phyloP scores from a whole-genome alignment of 371 early-diverging fungal species.

The Dichotomocladium elegans region DNA sequence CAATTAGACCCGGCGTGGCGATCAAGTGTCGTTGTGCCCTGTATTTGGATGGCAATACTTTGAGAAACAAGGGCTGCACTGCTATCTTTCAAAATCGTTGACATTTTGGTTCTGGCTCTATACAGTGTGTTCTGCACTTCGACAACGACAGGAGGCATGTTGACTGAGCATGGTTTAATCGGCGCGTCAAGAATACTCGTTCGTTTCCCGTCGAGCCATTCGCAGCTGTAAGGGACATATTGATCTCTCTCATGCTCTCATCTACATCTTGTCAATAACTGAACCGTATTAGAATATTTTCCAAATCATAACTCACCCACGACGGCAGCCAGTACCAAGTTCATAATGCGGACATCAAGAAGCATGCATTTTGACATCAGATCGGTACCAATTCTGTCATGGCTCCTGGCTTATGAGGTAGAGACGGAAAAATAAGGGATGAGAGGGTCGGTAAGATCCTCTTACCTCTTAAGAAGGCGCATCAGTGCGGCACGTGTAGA shows the following conservation, averaged over 20 bases:
- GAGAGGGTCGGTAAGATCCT: too few species aligned
- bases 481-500: too few species aligned
- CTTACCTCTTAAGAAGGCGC: too few species aligned
- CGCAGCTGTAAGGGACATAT: background rate
- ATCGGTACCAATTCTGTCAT: background rate
- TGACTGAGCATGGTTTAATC: background rate
- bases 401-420: too few species aligned
- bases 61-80: background rate
- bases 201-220: background rate
- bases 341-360: too few species aligned
- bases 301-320: background rate
- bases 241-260: background rate
- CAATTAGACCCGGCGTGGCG: background rate
- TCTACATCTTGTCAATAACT: background rate
- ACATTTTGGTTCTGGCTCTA: background rate
- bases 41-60: background rate
- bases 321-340: background rate
- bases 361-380: slow-evolving; percentile 1
- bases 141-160: background rate
- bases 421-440: too few species aligned
- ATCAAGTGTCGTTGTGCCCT: background rate
- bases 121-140: background rate
- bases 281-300: too few species aligned
- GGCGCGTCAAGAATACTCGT: background rate
- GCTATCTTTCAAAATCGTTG: background rate